phyloP scores from a whole-genome alignment of 176 grass and related monocot genomes.

The Carex parvula region DNA sequence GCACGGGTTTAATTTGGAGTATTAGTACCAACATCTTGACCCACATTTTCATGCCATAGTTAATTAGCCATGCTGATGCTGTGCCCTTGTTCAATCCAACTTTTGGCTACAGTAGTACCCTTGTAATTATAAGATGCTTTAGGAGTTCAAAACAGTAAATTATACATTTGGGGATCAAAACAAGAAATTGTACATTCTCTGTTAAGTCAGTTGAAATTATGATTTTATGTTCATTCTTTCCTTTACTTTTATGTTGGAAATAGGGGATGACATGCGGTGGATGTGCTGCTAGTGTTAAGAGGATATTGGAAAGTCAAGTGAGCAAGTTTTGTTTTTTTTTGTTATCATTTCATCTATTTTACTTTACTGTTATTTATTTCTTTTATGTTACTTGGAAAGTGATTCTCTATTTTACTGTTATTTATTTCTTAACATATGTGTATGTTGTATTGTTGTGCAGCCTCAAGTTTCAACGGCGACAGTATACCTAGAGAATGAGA shows the following conservation, averaged over 20 bases:
- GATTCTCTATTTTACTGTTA: neutral
- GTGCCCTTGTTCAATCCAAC: neutral
- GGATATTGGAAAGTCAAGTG: conserved; percentile 85
- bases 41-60: no score
- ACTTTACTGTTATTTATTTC: neutral
- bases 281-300: conserved; percentile 78
- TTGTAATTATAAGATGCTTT: neutral
- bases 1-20: no score
- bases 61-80: neutral
- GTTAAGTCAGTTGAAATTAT: neutral
- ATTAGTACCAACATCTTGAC: no score
- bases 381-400: neutral
- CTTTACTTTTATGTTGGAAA: conserved; percentile 7
- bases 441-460: conserved; percentile 32
- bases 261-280: conserved; percentile 92
- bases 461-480: conserved; percentile 58
- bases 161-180: neutral
- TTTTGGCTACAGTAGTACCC: neutral
- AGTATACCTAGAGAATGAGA: conserved; percentile 66
- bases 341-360: neutral
- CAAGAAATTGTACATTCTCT: neutral
- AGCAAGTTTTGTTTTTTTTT: neutral
- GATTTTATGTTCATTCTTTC: neutral
- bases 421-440: neutral
- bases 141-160: neutral